Evolutionary conservation across 2,329 filamentous ascomycete genomes (phyloP).

Genomic region (Aspergillus thermomutatus): DNA sequence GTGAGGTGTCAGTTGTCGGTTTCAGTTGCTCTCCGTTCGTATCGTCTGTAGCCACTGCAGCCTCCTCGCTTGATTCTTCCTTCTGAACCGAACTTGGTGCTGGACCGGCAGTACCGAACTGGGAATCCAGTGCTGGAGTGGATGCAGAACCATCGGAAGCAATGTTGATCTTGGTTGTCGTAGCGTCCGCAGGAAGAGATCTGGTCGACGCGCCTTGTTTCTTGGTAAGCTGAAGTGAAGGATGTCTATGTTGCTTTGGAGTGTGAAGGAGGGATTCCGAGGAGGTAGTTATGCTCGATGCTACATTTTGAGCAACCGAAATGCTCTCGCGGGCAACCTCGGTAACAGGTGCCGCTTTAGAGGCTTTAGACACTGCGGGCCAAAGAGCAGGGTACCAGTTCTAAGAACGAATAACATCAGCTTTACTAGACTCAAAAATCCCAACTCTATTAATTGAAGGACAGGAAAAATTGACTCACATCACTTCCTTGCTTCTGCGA

Average conservation of each 20-base stretch:
- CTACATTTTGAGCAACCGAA: slow-evolving; percentile 39
- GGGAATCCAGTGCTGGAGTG: slow-evolving; percentile 22
- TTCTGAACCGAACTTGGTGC: slow-evolving; percentile 16
- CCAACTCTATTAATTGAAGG: background rate
- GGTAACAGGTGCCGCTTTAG: slow-evolving; percentile 47
- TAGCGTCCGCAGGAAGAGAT: slow-evolving; percentile 44
- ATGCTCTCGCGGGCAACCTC: slow-evolving; percentile 51
- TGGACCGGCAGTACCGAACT: slow-evolving; percentile 12
- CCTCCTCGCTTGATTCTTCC: slow-evolving; percentile 13
- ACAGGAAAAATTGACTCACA: slow-evolving; percentile 4
- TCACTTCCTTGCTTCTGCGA: slow-evolving; percentile 24
- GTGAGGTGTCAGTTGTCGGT: slow-evolving; percentile 9
- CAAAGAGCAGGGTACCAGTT: slow-evolving; percentile 47
- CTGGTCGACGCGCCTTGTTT: slow-evolving; percentile 40
- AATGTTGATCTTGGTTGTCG: slow-evolving; percentile 46
- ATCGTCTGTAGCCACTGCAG: slow-evolving; percentile 12
- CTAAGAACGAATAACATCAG: slow-evolving; percentile 15
- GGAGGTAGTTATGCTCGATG: slow-evolving; percentile 33
- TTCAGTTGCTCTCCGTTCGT: slow-evolving; percentile 17
- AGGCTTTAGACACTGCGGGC: slow-evolving; percentile 36
- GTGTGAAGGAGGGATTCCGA: slow-evolving; percentile 26
- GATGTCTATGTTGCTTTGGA: slow-evolving; percentile 26
- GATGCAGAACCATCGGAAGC: slow-evolving; percentile 39
- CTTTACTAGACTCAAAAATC: slow-evolving; percentile 9
- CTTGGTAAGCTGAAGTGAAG: slow-evolving; percentile 43